Conservation (phyloP, 139 green algal species). For the Tetraselmis striata region DNA sequence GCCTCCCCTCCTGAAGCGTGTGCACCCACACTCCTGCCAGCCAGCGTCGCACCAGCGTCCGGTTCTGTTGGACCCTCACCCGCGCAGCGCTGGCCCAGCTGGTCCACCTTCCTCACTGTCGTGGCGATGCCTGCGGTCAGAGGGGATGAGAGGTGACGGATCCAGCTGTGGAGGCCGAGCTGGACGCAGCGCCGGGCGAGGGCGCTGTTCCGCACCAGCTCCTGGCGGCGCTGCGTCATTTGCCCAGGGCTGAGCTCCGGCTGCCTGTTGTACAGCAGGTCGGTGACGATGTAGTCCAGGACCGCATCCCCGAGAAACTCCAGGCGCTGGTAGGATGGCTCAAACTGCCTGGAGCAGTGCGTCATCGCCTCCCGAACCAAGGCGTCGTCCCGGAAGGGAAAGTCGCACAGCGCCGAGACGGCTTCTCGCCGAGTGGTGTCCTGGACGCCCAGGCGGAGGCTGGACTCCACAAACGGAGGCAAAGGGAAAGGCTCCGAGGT, state of each 20-base stretch:
- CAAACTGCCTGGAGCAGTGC: conserved; percentile 31
- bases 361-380: conserved; percentile 39
- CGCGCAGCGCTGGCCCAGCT: neutral
- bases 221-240: conserved; percentile 5
- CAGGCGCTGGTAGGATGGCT: conserved; percentile 36
- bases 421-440: neutral
- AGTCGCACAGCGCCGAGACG: neutral
- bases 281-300: conserved; percentile 28
- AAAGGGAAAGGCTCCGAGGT: no score
- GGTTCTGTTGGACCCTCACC: neutral
- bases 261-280: conserved; percentile 6
- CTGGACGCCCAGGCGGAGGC: neutral
- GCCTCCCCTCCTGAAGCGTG: neutral
- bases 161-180: conserved; percentile 2
- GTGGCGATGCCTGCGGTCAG: neutral
- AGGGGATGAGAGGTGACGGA: conserved; percentile 10
- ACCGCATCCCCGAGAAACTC: conserved; percentile 47
- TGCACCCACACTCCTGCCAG: neutral
- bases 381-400: conserved; percentile 18
- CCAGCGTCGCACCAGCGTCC: conserved; percentile 5
- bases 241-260: neutral
- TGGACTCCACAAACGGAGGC: neutral
- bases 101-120: neutral
- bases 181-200: neutral
- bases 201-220: conserved; percentile 7